Evolutionary conservation across 2,329 filamentous ascomycete genomes (phyloP).

Genomic region (Didymella exigua): DNA sequence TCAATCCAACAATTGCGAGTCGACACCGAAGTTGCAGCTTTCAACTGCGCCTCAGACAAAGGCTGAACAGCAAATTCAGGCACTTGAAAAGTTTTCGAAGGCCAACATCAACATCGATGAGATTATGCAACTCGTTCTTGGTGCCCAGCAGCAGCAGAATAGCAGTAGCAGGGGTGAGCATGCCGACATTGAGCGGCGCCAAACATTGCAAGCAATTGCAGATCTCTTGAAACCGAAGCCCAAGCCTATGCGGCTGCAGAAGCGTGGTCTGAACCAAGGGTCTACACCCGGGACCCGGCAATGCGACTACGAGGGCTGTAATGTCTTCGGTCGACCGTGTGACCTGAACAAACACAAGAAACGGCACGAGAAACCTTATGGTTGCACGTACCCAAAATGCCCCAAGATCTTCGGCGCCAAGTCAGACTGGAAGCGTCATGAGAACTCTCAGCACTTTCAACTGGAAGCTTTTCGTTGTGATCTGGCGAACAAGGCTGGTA

Average conservation of each 20-base stretch:
- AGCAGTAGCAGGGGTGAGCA: background rate
- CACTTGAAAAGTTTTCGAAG: constrained; percentile 33
- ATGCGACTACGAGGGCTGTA: constrained; percentile 23
- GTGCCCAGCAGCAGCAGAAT: background rate
- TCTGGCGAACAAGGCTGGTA: constrained; percentile 1
- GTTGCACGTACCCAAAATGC: constrained; percentile 76
- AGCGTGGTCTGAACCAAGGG: constrained; percentile 22
- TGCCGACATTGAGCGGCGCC: constrained; percentile 2
- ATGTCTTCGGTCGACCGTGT: constrained; percentile 28
- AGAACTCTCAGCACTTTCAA: constrained; percentile 77
- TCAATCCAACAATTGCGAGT: no score
- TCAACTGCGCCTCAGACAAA: constrained; percentile 36
- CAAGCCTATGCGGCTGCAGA: constrained; percentile 12
- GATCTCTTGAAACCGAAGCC: constrained; percentile 33
- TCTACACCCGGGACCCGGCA: constrained; percentile 16
- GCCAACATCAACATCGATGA: constrained; percentile 23
- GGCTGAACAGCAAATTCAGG: constrained; percentile 34
- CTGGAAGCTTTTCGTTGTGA: constrained; percentile 75
- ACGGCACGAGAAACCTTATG: constrained; percentile 79
- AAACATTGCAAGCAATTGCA: constrained; percentile 32
- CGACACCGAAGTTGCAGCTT: background rate
- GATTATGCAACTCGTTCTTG: constrained; percentile 5
- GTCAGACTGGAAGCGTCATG: constrained; percentile 92
- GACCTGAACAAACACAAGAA: constrained; percentile 74
- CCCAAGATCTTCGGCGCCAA: constrained; percentile 83